Evolutionary conservation across 768 basidiomycete genomes (phyloP).

Genomic region (Sarcodon sp.): DNA sequence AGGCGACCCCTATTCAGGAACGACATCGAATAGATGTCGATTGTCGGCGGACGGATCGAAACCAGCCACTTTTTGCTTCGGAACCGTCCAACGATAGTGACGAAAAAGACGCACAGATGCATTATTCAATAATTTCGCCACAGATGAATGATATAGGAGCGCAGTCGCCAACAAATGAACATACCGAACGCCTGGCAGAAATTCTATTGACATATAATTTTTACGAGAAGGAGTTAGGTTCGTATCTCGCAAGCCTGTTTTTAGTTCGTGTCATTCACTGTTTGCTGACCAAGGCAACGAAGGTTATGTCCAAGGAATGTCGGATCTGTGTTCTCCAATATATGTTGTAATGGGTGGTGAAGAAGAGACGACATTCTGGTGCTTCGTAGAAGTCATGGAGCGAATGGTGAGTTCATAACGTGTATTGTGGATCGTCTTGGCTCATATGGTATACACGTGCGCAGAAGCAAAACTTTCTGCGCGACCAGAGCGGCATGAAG

Average conservation of each 20-base stretch:
- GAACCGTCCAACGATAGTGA: slow-evolving; percentile 18
- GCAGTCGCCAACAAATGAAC: slow-evolving; percentile 82
- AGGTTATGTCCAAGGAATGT: slow-evolving; percentile 99
- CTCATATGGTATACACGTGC: background rate
- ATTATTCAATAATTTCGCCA: slow-evolving; percentile 65
- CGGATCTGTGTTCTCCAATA: slow-evolving; percentile 86
- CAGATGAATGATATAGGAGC: slow-evolving; percentile 64
- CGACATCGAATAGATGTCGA: slow-evolving; percentile 95
- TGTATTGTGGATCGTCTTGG: background rate
- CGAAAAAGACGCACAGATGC: slow-evolving; percentile 37
- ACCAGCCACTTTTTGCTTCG: slow-evolving; percentile 73
- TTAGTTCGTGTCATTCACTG: background rate
- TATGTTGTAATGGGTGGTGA: slow-evolving; percentile 87
- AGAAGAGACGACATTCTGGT: slow-evolving; percentile 92
- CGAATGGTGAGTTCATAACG: slow-evolving; percentile 58
- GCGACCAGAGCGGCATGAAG: slow-evolving; percentile 98
- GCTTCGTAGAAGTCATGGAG: slow-evolving; percentile 90
- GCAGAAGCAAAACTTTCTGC: slow-evolving; percentile 88
- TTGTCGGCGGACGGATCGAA: slow-evolving; percentile 90
- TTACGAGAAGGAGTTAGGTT: slow-evolving; percentile 79
- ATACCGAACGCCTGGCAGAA: slow-evolving; percentile 77
- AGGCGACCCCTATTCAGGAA: slow-evolving; percentile 36
- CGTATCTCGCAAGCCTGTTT: slow-evolving; percentile 15
- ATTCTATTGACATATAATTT: slow-evolving; percentile 89
- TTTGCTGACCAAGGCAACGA: slow-evolving; percentile 10